phyloP scores from a whole-genome alignment of 208 protist species.

The Acanthamoeba royreba region DNA sequence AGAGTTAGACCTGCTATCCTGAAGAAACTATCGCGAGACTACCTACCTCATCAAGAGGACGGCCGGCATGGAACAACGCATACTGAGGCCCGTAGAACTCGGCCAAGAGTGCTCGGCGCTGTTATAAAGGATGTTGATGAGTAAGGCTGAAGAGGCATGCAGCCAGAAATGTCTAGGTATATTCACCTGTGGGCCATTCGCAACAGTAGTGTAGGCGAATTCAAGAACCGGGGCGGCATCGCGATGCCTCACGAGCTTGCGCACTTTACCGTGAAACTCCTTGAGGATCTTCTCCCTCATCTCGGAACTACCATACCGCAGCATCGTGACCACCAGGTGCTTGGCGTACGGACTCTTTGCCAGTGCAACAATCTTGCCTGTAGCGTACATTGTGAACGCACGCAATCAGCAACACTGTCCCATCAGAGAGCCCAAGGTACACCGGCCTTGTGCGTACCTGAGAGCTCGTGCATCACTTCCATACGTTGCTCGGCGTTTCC shows the following conservation, averaged over 20 bases:
- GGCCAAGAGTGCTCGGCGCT: neutral
- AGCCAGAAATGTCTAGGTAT: no score
- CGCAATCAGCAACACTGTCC: neutral
- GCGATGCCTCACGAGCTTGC: neutral
- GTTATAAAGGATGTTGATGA: neutral
- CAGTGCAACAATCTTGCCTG: neutral
- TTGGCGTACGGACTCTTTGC: conserved; percentile 16
- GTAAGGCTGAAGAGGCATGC: no score
- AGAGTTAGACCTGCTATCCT: neutral
- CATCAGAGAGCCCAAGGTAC: neutral
- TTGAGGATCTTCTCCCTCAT: neutral
- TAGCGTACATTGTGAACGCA: neutral
- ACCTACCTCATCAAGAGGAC: neutral
- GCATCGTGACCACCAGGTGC: neutral
- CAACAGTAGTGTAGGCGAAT: neutral
- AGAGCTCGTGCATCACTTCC: neutral
- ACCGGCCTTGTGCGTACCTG: neutral
- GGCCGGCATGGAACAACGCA: neutral
- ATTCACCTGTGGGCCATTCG: conserved; percentile 4
- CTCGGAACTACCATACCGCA: neutral
- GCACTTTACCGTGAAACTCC: conserved; percentile 14
- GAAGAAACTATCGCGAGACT: no score
- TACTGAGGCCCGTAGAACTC: conserved; percentile 43
- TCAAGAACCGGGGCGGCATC: neutral
- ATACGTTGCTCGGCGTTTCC: neutral